These are phyloP conservation scores for Penicillium capsulatum DNA, from an alignment of 2,329 filamentous ascomycete species.

Conservation along the genomic window DNA sequence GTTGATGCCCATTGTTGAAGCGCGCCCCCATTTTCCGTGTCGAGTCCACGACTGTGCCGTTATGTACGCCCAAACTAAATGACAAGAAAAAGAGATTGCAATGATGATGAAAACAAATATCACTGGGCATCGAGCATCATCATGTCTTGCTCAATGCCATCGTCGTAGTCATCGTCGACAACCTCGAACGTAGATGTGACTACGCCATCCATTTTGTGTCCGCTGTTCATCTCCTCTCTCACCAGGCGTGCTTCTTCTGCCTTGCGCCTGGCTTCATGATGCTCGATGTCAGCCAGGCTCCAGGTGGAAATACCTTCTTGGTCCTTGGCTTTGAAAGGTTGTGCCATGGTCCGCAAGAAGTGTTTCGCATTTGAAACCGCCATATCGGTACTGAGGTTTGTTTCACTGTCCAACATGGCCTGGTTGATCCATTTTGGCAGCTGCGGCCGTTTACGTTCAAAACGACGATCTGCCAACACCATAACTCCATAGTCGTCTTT, in stretches of 20 bases:
- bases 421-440: slow-evolving; percentile 96
- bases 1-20: slow-evolving; percentile 17
- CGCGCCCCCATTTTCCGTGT: slow-evolving; percentile 11
- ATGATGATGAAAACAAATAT: slow-evolving; percentile 10
- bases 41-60: slow-evolving; percentile 2
- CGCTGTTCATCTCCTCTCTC: slow-evolving; percentile 47
- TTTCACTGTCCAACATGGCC: slow-evolving; percentile 76
- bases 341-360: slow-evolving; percentile 87
- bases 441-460: slow-evolving; percentile 84
- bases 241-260: slow-evolving; percentile 64
- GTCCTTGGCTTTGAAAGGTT: slow-evolving; percentile 75
- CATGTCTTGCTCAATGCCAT: slow-evolving; percentile 43
- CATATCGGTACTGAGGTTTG: slow-evolving; percentile 93
- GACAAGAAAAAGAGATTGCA: slow-evolving; percentile 5
- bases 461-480: slow-evolving; percentile 91
- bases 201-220: slow-evolving; percentile 22
- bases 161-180: slow-evolving; percentile 38
- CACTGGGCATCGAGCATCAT: slow-evolving; percentile 40
- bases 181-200: slow-evolving; percentile 21
- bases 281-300: slow-evolving; percentile 73
- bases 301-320: slow-evolving; percentile 93
- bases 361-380: slow-evolving; percentile 82
- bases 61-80: slow-evolving; percentile 10
- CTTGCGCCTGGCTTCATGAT: slow-evolving; percentile 65
- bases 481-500: slow-evolving; percentile 99